phyloP scores from a whole-genome alignment of 345 rosid species.

The Hibiscus mutabilis region DNA sequence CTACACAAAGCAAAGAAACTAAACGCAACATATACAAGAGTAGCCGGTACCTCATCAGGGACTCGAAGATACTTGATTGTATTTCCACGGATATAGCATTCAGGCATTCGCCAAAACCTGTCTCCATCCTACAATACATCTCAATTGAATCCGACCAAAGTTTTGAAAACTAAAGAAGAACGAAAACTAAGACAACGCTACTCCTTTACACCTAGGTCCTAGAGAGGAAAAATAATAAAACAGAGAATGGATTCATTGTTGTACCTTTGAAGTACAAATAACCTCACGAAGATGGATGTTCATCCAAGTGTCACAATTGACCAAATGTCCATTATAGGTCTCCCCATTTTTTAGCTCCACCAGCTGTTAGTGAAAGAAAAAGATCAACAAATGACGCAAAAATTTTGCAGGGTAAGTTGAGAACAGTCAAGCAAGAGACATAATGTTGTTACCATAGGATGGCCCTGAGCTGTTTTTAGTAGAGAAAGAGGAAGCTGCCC shows the following conservation, averaged over 20 bases:
- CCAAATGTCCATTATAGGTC: background rate
- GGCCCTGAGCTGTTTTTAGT: background rate
- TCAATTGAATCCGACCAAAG: background rate
- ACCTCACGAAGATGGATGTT: background rate
- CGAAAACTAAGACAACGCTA: background rate
- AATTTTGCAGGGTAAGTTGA: background rate
- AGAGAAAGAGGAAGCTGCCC: background rate
- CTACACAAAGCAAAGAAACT: background rate
- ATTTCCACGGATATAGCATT: background rate
- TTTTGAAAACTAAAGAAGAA: background rate
- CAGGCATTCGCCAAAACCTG: background rate
- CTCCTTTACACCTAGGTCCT: background rate
- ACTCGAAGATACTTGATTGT: background rate
- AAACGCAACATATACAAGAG: background rate
- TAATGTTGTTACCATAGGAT: background rate
- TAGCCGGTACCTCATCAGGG: background rate
- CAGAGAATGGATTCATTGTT: background rate
- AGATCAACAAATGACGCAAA: background rate
- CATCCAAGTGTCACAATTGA: background rate
- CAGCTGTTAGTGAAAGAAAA: background rate
- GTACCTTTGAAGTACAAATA: background rate
- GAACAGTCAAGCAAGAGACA: background rate
- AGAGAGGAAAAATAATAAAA: background rate
- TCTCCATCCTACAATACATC: background rate
- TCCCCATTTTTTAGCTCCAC: background rate